Conservation (phyloP, 2,329 filamentous ascomycete species). For the Botrytis porri region DNA sequence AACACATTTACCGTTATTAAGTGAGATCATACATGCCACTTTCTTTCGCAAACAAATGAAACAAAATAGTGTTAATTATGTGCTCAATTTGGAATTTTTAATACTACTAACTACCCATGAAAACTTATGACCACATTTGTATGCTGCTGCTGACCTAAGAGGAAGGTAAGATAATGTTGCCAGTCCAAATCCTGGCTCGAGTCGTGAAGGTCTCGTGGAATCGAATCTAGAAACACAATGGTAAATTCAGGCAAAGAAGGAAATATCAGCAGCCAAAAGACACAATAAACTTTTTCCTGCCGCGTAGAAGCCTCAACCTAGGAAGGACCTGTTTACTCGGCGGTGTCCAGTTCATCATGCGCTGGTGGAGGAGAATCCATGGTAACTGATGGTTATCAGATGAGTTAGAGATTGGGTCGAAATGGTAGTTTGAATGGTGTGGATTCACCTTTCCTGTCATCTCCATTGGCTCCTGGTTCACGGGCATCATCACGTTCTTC, state of each 20-base stretch:
- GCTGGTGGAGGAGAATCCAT: conserved; percentile 76
- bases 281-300: conserved; percentile 33
- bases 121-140: conserved; percentile 7
- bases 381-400: conserved; percentile 43
- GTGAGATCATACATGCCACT: background rate
- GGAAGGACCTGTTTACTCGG: conserved; percentile 57
- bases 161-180: conserved; percentile 2
- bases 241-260: conserved; percentile 35
- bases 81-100: conserved; percentile 21
- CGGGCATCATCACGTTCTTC: conserved; percentile 69
- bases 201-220: conserved; percentile 27
- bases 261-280: conserved; percentile 33
- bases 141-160: conserved; percentile 15
- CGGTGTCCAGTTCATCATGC: conserved; percentile 94
- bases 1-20: background rate
- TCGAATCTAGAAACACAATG: conserved; percentile 38
- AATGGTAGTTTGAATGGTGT: conserved; percentile 24
- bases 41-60: background rate
- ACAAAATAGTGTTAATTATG: conserved; percentile 6
- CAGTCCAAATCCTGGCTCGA: conserved; percentile 17
- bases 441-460: conserved; percentile 80
- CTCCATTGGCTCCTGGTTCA: conserved; percentile 76
- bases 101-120: conserved; percentile 20
- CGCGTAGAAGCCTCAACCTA: conserved; percentile 27
- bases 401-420: conserved; percentile 26